phyloP scores from a whole-genome alignment of 1,139 yeast genomes.

The Tardiomyces blankii region DNA sequence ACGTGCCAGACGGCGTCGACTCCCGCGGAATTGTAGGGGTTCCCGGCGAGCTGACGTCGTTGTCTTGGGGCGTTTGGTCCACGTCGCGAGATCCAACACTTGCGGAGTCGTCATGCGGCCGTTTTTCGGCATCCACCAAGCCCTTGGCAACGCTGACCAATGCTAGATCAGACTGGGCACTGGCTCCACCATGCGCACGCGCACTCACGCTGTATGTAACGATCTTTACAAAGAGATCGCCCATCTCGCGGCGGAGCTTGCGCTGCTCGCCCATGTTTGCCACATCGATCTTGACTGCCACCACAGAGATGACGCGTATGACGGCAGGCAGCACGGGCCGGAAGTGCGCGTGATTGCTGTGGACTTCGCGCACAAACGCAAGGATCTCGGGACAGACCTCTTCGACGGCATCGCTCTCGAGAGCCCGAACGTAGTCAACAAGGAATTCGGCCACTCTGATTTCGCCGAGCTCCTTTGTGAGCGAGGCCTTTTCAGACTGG shows the following conservation, averaged over 20 bases:
- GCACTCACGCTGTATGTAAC: slow-evolving; percentile 32
- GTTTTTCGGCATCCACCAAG: background rate
- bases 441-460: slow-evolving; percentile 40
- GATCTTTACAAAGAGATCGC: slow-evolving; percentile 50
- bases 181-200: background rate
- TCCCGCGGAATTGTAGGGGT: background rate
- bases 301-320: slow-evolving; percentile 37
- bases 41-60: background rate
- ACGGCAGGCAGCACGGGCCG: slow-evolving; percentile 41
- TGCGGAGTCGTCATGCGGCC: slow-evolving; percentile 3
- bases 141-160: background rate
- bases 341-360: slow-evolving; percentile 38
- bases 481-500: slow-evolving; percentile 28
- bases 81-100: slow-evolving; percentile 1
- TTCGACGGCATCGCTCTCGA: slow-evolving; percentile 66
- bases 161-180: slow-evolving; percentile 2
- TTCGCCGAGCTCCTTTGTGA: slow-evolving; percentile 34
- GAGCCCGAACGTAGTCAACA: slow-evolving; percentile 45
- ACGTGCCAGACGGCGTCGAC: background rate
- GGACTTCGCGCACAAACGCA: slow-evolving; percentile 48
- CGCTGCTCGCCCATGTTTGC: slow-evolving; percentile 53
- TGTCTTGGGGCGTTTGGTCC: background rate
- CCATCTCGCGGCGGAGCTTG: slow-evolving; percentile 51
- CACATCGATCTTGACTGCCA: slow-evolving; percentile 46
- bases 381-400: slow-evolving; percentile 58